Evolutionary conservation across 495 filamentous ascomycete species (phyloP), one percentile per base, ranked within the genome.

Genomic region (Tuber indicum): DNA sequence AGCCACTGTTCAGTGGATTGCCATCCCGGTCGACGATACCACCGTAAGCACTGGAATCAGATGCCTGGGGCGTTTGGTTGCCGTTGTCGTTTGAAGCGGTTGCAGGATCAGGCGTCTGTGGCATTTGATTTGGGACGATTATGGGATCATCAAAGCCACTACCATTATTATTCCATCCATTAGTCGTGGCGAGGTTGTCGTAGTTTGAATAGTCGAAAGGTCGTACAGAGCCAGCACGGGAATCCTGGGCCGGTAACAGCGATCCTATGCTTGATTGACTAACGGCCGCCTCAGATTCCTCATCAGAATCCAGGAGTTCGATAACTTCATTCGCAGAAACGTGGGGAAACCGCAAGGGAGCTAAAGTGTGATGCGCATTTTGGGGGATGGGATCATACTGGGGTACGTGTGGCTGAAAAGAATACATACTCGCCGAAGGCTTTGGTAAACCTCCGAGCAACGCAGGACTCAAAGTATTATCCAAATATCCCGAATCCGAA

Each of bases 1-100:
- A 80, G 36, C 47, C 78, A 74, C 45, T 71, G 79, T 70, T 79
- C 9, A 75, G 26, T 12, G 58, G 26, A 66, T 66, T 66, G n/a
- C 58, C 58, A n/a, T 76, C 70, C 19, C 76, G 76, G 26, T 66
- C 58, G 26, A 66, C 58, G 12, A 66, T 66, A 32, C n/a, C n/a
- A 32, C 58, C 58, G n/a, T 66, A 66, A 32, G 58, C 58, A 10
- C 26, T 32, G 26, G 58, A 32, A 32, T 66, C 58, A 66, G 26
- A 32, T 32, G 58, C 26, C 26, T 66, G 58, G 26, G 58, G 14
- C 12, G 14, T 32, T 66, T 66, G 58, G 14, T 32, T 32, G 58
- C 10, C 16, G 14, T 32, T 17, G 6, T n/a, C 12, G n/a, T 5
- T 17, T 12, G 58, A 32, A 66, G 26, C 58, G 21, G 49, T 12